These are phyloP conservation scores for Fusarium decemcellulare DNA, from an alignment of 2,329 filamentous ascomycete genomes.

Conservation along the genomic window DNA sequence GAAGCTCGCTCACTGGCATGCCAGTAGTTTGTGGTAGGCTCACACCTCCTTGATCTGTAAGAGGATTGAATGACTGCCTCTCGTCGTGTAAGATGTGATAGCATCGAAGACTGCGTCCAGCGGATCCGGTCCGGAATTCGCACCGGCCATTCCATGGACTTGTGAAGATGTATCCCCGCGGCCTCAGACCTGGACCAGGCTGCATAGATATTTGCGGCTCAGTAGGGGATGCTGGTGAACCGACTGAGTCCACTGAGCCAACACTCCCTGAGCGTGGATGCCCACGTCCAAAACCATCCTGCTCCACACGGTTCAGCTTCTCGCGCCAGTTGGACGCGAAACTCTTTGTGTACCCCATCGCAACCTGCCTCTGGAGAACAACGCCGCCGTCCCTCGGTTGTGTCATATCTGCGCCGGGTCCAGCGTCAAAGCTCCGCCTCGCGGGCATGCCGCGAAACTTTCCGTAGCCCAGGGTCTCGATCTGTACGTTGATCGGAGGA, in stretches of 20 bases:
- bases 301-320: slow-evolving; percentile 58
- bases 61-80: slow-evolving; percentile 58
- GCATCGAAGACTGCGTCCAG: slow-evolving; percentile 81
- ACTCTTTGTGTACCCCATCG: slow-evolving; percentile 69
- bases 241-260: slow-evolving; percentile 50
- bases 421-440: slow-evolving; percentile 53
- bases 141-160: slow-evolving; percentile 92
- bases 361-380: slow-evolving; percentile 68
- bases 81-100: slow-evolving; percentile 75
- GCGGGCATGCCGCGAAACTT: slow-evolving; percentile 68
- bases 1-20: slow-evolving; percentile 79
- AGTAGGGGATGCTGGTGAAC: slow-evolving; percentile 49
- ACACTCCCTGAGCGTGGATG: slow-evolving; percentile 50
- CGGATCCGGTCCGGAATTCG: slow-evolving; percentile 84
- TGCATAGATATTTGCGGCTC: slow-evolving; percentile 53
- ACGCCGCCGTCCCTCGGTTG: slow-evolving; percentile 39
- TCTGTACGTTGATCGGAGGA: slow-evolving; percentile 65
- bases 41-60: slow-evolving; percentile 54
- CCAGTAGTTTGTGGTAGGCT: slow-evolving; percentile 46
- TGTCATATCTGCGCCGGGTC: slow-evolving; percentile 28
- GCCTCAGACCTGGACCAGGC: slow-evolving; percentile 63
- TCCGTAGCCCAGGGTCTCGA: slow-evolving; percentile 70
- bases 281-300: slow-evolving; percentile 42
- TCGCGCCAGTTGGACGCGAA: slow-evolving; percentile 63
- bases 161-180: slow-evolving; percentile 81